Evolutionary conservation across 306 rosid species (phyloP), one percentile per base, ranked within the genome.

Genomic region (Fagus sylvatica): DNA sequence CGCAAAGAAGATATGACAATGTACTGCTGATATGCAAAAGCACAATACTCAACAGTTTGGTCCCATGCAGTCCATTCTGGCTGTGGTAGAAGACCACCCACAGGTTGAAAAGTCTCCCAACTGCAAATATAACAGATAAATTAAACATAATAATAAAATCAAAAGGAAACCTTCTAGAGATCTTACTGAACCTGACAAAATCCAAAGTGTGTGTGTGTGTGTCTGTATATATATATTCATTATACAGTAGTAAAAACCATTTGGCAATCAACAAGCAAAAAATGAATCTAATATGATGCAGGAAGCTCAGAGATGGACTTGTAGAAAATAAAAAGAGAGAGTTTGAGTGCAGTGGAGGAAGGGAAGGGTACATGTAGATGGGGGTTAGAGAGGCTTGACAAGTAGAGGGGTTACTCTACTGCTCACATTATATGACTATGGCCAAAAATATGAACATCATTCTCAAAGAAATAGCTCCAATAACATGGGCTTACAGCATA

Each of bases 31-130:
- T 91, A 96, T 49, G 94, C 99, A 86, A 96, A 96, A 72, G 99
- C 98, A 85, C 99, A 91, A 82, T 93, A 91, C 79, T 96, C 99
- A 11, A 96, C 96, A 28, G 96, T 90, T 84, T 96, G 97, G 85
- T 93, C 99, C 99, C 99, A 96, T 33, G 97, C 93, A 76, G 97
- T 90, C 99, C 99, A 96, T 82, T 93, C 99, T 78, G 99, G 99
- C 85, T 93, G 99, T 71, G 98, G 99, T 86, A 96, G 97, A 83
- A 96, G 90, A 74, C 87, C 92, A 22, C 99, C 99, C 71, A 96
- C 91, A 10, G 99, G 98, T 84, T 93, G 97, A 78, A 93, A 96
- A 76, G 98, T 91, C 90, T 96, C 99, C 99, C 99, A 93, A 78
- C 99, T 96, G 88, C 86, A 82, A 85, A 74, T 78, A 78, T 75